Base-by-base conservation (phyloP, 2,329 filamentous ascomycete genomes). In the Leptographium galeiforme region DNA sequence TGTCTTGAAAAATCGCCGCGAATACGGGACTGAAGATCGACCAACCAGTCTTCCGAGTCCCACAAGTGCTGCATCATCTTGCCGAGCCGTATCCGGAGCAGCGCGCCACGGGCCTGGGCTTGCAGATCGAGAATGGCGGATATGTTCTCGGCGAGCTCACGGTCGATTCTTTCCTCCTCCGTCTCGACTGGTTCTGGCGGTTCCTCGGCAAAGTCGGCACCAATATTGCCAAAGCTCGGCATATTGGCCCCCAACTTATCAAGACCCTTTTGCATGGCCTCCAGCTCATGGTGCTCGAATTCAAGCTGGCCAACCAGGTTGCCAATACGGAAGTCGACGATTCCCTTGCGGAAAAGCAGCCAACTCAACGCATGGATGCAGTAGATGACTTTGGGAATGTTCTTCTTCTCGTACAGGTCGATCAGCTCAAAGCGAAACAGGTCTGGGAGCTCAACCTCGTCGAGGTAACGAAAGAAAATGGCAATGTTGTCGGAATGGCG, bases 321-420 rank as follows among this genome's bases (percentile, higher is more conserved):
- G 16, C 91, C 93, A 63, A 98, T 98, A 10, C 90, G 84, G 67
- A 98, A 97, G 63, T 90, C 85, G 41, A 97, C 86, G 57, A 97
- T 89, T 1, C 93, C 91, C 66, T 96, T 93, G 49, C 93, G 85
- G 68, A 88, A 96, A 12, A 98, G 75, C n/a, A 98, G 76, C 89
- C 91, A 98, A 66, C 91, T 97, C 18, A 98, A 74, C 0, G 93
- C 93, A 63, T 98, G 93, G 51, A 98, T 93, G 65, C 93, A 98
- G 71, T 98, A 95, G 57, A 98, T 98, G 65, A 97, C 94, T 68
- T 97, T 98, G 5, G 93, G 93, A 1, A 97, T 94, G 63, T 98
- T 98, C 71, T 98, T 98, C 75, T 97, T 98, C 69, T 98, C 94
- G 72, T 98, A 98, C 13, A 98, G 72, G 68, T 98, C 93, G 58